Conservation (phyloP, 306 rosid species). For the Castanea mollissima region DNA sequence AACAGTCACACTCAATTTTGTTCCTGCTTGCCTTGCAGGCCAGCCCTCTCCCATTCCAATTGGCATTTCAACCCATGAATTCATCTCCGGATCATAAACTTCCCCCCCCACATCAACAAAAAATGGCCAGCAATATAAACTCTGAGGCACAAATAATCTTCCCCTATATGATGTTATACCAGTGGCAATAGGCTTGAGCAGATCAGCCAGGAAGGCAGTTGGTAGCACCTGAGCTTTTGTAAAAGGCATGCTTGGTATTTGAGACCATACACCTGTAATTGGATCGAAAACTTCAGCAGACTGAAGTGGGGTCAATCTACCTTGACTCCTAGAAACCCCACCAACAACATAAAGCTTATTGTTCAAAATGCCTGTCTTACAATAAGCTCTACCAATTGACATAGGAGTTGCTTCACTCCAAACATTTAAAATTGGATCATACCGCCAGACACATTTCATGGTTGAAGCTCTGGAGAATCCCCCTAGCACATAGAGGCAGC, state of each 20-base stretch:
- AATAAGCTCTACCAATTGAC: conserved; percentile 44
- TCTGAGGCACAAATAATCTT: conserved; percentile 47
- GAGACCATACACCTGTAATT: conserved; percentile 32
- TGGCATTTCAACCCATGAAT: conserved; percentile 50
- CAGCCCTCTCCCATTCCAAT: conserved; percentile 46
- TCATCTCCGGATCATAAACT: conserved; percentile 39
- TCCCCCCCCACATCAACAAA: conserved; percentile 51
- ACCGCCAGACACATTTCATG: conserved; percentile 41
- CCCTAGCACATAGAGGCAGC: conserved; percentile 45
- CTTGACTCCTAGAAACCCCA: conserved; percentile 40
- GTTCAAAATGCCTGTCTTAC: conserved; percentile 42
- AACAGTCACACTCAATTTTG: conserved; percentile 35
- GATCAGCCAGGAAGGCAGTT: conserved; percentile 43
- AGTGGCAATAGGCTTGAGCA: conserved; percentile 48
- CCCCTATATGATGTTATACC: conserved; percentile 48
- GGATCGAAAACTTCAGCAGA: conserved; percentile 50
- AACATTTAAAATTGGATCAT: conserved; percentile 37
- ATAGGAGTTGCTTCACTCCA: conserved; percentile 42
- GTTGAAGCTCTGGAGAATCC: conserved; percentile 48
- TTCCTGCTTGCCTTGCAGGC: conserved; percentile 56
- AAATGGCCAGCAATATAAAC: conserved; percentile 48
- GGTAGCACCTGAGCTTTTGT: conserved; percentile 37
- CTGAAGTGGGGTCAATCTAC: conserved; percentile 45
- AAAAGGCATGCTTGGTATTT: conserved; percentile 49
- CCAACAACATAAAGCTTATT: conserved; percentile 47